Evolutionary conservation across 306 rosid genomes (phyloP).

Genomic region (Cucurbita moschata): DNA sequence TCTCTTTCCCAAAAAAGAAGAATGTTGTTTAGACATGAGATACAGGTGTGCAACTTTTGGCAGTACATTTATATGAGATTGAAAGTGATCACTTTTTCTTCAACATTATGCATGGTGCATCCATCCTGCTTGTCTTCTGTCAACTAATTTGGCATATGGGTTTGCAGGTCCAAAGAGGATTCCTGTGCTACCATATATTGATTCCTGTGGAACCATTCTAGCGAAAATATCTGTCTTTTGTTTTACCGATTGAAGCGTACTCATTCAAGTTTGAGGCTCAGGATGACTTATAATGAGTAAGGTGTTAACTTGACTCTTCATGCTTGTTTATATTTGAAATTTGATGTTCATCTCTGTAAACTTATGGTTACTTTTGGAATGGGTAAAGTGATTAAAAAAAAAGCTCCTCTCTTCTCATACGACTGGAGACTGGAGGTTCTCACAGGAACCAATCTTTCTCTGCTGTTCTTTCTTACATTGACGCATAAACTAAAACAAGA

Average conservation of each 20-base stretch:
- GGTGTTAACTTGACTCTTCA: background rate
- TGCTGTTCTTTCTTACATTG: background rate
- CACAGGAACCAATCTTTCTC: background rate
- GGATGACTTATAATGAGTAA: background rate
- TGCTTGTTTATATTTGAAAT: background rate
- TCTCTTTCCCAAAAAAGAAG: background rate
- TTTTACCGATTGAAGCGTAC: background rate
- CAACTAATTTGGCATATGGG: background rate
- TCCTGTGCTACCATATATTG: background rate
- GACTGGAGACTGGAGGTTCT: background rate
- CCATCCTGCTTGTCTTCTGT: background rate
- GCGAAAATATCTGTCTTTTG: background rate
- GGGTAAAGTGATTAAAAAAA: background rate
- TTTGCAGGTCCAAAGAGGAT: slow-evolving; percentile 1
- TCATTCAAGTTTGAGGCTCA: background rate
- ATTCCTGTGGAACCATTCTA: background rate
- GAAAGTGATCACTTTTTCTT: background rate
- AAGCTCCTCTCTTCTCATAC: background rate
- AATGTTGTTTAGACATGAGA: background rate
- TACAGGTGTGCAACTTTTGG: background rate
- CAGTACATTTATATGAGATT: background rate
- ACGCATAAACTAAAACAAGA: background rate
- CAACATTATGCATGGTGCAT: background rate
- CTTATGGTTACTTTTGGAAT: background rate
- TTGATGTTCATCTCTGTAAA: background rate